Percentiles rank a stretch among this genome's conserved stretches.
These are phyloP conservation scores for Veloboletus limbatus DNA, from an alignment of 1,284 basidiomycete genomes.

Conservation along the genomic window DNA sequence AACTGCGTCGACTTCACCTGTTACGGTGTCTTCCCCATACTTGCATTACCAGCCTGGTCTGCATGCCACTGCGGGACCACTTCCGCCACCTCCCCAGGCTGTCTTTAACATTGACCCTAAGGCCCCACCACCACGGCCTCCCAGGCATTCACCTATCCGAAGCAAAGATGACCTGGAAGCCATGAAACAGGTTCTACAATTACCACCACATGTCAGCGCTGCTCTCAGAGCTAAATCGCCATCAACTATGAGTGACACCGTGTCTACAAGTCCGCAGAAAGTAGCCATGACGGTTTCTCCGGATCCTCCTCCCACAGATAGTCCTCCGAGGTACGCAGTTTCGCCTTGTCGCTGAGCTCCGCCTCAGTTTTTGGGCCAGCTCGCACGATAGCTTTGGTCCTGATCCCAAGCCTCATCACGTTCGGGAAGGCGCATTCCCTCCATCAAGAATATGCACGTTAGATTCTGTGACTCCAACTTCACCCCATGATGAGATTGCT, in stretches of 20 bases:
- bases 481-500: constrained; percentile 13
- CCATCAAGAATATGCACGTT: constrained; percentile 44
- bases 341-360: not conserved
- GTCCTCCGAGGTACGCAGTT: constrained; percentile 23
- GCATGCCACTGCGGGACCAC: constrained; percentile 67
- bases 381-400: constrained; percentile 18
- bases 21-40: constrained; percentile 40
- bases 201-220: constrained; percentile 52
- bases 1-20: constrained; percentile 26
- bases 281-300: not conserved
- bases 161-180: constrained; percentile 47
- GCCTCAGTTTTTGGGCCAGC: constrained; percentile 12
- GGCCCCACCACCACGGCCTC: constrained; percentile 61
- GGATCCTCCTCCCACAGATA: constrained; percentile 10
- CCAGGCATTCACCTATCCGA: constrained; percentile 54
- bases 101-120: constrained; percentile 45
- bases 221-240: constrained; percentile 35
- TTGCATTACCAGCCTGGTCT: constrained; percentile 63
- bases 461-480: constrained; percentile 26
- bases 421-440: constrained; percentile 66
- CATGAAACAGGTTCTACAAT: constrained; percentile 54
- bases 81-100: constrained; percentile 63
- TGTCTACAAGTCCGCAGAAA: constrained; percentile 6
- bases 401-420: constrained; percentile 42
- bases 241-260: constrained; percentile 7